These are phyloP conservation scores for Bruguiera gymnorhiza DNA, from an alignment of 345 rosid species.

Conservation along the genomic window DNA sequence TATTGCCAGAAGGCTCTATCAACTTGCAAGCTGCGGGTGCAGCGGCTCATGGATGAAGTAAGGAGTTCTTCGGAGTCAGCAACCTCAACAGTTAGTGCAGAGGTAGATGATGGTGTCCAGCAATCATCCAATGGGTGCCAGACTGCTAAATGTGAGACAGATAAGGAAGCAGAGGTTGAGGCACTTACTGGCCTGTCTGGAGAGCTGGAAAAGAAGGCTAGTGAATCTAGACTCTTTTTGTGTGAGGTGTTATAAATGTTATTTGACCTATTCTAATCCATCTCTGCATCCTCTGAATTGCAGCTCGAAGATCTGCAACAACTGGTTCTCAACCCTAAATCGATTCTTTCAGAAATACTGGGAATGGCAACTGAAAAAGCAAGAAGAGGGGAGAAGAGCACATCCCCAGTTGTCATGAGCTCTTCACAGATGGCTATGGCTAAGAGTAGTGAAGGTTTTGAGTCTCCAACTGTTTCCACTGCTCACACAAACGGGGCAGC, in stretches of 20 bases:
- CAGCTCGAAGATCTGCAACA: constrained; percentile 96
- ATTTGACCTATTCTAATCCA: background rate
- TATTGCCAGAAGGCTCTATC: constrained; percentile 79
- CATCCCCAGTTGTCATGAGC: constrained; percentile 37
- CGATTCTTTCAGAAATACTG: constrained; percentile 68
- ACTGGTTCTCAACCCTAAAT: constrained; percentile 55
- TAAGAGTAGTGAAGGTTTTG: constrained; percentile 43
- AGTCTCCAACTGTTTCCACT: constrained; percentile 68
- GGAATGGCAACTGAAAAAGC: constrained; percentile 57
- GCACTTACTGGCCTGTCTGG: constrained; percentile 60
- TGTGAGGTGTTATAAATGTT: background rate
- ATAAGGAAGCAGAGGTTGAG: constrained; percentile 70
- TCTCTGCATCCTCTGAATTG: constrained; percentile 26
- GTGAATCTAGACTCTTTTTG: constrained; percentile 16
- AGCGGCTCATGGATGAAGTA: constrained; percentile 54
- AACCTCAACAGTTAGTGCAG: constrained; percentile 48
- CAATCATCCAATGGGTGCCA: constrained; percentile 52
- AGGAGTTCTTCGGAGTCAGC: constrained; percentile 48
- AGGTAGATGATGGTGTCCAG: constrained; percentile 47
- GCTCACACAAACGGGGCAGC: constrained; percentile 63
- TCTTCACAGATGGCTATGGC: constrained; percentile 60
- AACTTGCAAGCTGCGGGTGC: constrained; percentile 63
- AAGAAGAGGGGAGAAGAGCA: constrained; percentile 34
- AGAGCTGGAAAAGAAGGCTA: constrained; percentile 90
- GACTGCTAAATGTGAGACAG: constrained; percentile 40